These are phyloP conservation scores for Mentha longifolia DNA, from an alignment of 257 asterid species.

Conservation along the genomic window DNA sequence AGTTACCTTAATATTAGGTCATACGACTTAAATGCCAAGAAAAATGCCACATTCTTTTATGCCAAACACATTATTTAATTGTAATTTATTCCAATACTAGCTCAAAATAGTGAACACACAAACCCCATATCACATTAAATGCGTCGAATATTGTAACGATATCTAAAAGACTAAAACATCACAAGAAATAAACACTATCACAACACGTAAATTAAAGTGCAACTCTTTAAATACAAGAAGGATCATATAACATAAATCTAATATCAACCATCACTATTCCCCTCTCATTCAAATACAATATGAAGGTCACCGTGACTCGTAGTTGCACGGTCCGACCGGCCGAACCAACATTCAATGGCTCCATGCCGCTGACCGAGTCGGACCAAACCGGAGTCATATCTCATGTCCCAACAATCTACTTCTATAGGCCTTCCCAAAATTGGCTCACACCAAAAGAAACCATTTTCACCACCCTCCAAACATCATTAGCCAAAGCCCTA, in stretches of 20 bases:
- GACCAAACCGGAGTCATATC: constrained; percentile 52
- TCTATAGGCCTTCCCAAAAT: constrained; percentile 39
- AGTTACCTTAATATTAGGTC: constrained; percentile 25
- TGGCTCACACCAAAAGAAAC: constrained; percentile 28
- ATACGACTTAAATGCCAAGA: constrained; percentile 16
- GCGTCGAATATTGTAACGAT: too few species aligned
- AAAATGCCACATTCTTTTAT: not conserved
- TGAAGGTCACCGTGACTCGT: constrained; percentile 33
- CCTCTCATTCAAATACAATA: not conserved
- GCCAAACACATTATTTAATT: too few species aligned
- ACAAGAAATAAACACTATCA: too few species aligned
- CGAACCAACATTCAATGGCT: constrained; percentile 42
- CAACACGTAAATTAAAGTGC: too few species aligned
- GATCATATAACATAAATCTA: not conserved
- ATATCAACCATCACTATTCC: not conserved
- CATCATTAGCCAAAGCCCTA: constrained; percentile 46
- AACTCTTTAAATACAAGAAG: constrained; percentile 4
- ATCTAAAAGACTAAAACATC: too few species aligned
- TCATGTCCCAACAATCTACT: constrained; percentile 56
- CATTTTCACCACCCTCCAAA: constrained; percentile 36
- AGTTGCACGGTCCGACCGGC: constrained; percentile 44
- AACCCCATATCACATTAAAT: too few species aligned
- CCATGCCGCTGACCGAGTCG: constrained; percentile 49
- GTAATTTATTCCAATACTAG: too few species aligned
- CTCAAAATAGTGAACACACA: too few species aligned